Percentiles rank a stretch among this genome's conserved stretches.
phyloP scores from a whole-genome alignment of 2,329 filamentous ascomycete species.

The Teratosphaeria pseudoeucalypti region DNA sequence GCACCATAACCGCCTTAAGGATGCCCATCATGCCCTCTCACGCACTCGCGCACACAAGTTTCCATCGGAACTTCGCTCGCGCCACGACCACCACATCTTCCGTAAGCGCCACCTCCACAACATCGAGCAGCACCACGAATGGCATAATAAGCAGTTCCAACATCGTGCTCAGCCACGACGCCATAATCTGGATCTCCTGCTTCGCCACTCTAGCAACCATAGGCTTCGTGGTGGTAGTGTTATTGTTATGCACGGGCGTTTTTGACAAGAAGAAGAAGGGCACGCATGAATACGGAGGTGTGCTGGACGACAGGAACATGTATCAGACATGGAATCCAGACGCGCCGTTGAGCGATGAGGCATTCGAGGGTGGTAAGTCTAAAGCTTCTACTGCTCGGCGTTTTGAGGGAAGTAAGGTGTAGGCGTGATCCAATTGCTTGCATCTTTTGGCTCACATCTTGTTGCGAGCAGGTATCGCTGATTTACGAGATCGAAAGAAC shows the following conservation, averaged over 20 bases:
- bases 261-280: neutral
- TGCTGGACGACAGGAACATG: constrained; percentile 6
- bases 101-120: neutral
- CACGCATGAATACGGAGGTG: neutral
- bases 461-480: neutral
- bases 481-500: neutral
- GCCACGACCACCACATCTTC: neutral
- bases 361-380: neutral
- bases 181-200: constrained; percentile 8
- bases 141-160: neutral
- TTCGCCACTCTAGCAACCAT: constrained; percentile 2
- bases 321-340: constrained; percentile 6
- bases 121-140: neutral
- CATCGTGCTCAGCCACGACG: constrained; percentile 1
- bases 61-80: neutral
- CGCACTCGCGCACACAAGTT: neutral
- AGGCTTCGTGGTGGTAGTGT: constrained; percentile 2
- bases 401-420: neutral
- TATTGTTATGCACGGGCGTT: constrained; percentile 3
- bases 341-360: neutral
- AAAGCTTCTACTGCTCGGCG: neutral
- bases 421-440: too few species aligned
- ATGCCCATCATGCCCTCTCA: neutral
- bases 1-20: neutral
- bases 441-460: too few species aligned